A percentile compares a stretch with the other conserved stretches of the same genome.
phyloP scores from a whole-genome alignment of 108 stramenopile genomes.

The Pseudonitzschia delicatissima region DNA sequence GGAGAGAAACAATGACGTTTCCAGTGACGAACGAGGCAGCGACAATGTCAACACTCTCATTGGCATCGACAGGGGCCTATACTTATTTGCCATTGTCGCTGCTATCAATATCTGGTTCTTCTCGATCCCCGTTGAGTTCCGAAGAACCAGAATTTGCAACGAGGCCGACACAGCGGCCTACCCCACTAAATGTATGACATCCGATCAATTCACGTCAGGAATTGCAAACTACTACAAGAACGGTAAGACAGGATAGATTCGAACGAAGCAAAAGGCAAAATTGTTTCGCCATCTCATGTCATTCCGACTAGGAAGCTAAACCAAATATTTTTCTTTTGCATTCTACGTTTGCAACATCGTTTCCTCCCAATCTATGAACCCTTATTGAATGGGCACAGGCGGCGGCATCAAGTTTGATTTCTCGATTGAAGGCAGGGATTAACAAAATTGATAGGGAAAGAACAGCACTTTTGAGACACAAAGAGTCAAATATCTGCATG shows the following conservation, averaged over 20 bases:
- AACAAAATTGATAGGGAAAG: background rate
- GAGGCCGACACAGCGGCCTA: conserved; percentile 2
- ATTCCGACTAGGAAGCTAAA: no score
- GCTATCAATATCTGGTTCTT: conserved; percentile 40
- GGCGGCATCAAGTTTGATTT: conserved; percentile 50
- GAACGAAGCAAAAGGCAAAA: no score
- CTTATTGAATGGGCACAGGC: background rate
- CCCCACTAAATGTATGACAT: conserved; percentile 27
- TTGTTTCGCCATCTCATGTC: no score
- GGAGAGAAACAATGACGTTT: background rate
- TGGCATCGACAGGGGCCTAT: conserved; percentile 24
- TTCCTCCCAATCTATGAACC: background rate
- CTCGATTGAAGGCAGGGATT: conserved; percentile 31
- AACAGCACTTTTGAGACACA: no score
- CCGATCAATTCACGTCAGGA: conserved; percentile 24
- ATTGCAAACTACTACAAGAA: conserved; percentile 39
- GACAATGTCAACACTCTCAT: conserved; percentile 2
- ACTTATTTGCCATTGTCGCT: conserved; percentile 23
- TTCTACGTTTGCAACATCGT: background rate
- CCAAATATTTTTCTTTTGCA: background rate
- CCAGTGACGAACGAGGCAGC: background rate
- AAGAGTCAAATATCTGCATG: no score
- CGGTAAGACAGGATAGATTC: conserved; percentile 24
- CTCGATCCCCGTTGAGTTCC: conserved; percentile 46
- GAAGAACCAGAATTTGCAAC: conserved; percentile 38